A percentile compares a stretch with the other conserved stretches of the same genome.
These are phyloP conservation scores for Chaetomium strumarium DNA, from an alignment of 2,329 filamentous ascomycete genomes.

Conservation along the genomic window DNA sequence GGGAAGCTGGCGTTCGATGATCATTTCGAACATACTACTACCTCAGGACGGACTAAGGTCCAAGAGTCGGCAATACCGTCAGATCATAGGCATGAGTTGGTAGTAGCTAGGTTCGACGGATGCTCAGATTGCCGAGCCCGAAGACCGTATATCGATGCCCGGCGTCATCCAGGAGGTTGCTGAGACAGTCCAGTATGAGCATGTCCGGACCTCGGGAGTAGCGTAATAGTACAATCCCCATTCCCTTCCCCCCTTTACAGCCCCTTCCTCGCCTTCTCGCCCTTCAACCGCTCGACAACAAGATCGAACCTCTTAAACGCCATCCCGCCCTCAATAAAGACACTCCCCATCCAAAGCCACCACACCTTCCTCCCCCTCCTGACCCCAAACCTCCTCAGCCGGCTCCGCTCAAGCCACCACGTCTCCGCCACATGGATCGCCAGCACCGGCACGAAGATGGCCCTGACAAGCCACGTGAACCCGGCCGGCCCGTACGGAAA, in stretches of 20 bases:
- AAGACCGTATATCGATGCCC: too few relatives aligned
- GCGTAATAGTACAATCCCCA: not conserved
- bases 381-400: slow-evolving; percentile 45
- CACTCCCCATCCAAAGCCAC: slow-evolving; percentile 48
- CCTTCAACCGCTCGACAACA: slow-evolving; percentile 39
- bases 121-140: too few relatives aligned
- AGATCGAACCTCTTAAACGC: slow-evolving; percentile 48
- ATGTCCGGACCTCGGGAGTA: not conserved
- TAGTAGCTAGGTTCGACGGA: too few relatives aligned
- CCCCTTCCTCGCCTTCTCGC: slow-evolving; percentile 17
- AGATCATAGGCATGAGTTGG: too few relatives aligned
- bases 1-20: not conserved
- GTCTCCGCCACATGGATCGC: slow-evolving; percentile 61
- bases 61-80: too few relatives aligned
- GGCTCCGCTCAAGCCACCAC: slow-evolving; percentile 43
- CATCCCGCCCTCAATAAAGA: slow-evolving; percentile 49
- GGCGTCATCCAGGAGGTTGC: too few relatives aligned
- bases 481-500: slow-evolving; percentile 54
- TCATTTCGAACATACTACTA: not conserved
- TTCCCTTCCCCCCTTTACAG: slow-evolving; percentile 1
- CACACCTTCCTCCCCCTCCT: slow-evolving; percentile 41
- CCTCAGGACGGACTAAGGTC: not conserved
- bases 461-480: slow-evolving; percentile 53
- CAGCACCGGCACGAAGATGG: slow-evolving; percentile 54
- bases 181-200: not conserved